Percentiles rank a stretch among this genome's conserved stretches.
Conservation (phyloP, 176 grass and related monocot genomes). For the Oryza glaberrima region DNA sequence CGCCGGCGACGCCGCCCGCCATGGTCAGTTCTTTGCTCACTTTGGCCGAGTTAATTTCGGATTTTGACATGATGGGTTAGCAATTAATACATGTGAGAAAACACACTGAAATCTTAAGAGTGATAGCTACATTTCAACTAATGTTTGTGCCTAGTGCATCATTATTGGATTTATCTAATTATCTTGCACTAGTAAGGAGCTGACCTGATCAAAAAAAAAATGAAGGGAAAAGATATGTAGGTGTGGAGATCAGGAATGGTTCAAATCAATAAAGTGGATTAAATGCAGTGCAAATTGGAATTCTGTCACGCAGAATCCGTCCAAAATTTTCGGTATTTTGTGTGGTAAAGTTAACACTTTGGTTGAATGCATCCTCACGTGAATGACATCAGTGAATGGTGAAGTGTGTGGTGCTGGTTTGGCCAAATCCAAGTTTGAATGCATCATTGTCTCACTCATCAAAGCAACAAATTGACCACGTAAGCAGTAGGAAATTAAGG, state of each 20-base stretch:
- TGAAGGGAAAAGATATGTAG: not conserved
- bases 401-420: not conserved
- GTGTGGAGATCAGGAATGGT: not conserved
- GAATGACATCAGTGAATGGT: not conserved
- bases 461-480: not conserved
- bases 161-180: not conserved
- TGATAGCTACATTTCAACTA: slow-evolving; percentile 9
- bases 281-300: not conserved
- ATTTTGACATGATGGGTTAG: not conserved
- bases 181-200: not conserved
- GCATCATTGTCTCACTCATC: not conserved
- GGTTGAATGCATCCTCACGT: not conserved
- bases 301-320: not conserved
- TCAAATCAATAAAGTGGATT: not conserved
- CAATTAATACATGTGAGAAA: slow-evolving; percentile 1
- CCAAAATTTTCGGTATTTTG: not conserved
- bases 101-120: not conserved
- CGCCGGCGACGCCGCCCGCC: not conserved
- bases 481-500: not conserved
- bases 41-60: not conserved
- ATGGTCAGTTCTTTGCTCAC: not conserved
- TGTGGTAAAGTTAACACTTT: not conserved
- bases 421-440: slow-evolving; percentile 39
- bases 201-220: slow-evolving; percentile 16
- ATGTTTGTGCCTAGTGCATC: not conserved